phyloP scores from a whole-genome alignment of 306 rosid species.

The Sindora glabra region DNA sequence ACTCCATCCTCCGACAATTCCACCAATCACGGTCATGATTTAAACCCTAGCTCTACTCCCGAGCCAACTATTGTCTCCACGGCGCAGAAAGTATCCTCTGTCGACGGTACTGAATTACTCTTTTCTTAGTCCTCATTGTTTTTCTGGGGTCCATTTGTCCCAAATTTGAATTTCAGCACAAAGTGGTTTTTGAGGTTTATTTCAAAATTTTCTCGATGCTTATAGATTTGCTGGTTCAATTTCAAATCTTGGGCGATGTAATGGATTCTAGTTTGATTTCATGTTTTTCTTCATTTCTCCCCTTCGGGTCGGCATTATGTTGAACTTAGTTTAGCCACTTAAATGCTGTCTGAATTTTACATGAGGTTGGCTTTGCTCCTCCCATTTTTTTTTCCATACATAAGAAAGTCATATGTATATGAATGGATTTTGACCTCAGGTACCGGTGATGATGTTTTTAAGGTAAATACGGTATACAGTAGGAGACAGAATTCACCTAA shows the following conservation, averaged over 20 bases:
- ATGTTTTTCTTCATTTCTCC: not conserved
- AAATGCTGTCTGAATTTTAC: not conserved
- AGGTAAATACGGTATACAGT: conserved; percentile 23
- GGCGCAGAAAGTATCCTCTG: conserved; percentile 4
- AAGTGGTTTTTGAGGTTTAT: not conserved
- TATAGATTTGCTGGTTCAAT: not conserved
- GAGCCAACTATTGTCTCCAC: not conserved
- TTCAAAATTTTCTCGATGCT: not conserved
- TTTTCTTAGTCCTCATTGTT: not conserved
- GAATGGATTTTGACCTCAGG: conserved; percentile 18
- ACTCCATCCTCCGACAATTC: not conserved
- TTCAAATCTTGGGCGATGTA: not conserved
- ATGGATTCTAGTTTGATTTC: not conserved
- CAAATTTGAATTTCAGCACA: not conserved
- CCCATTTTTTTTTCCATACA: not conserved
- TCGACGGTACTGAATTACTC: conserved; percentile 2
- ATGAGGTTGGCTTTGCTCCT: not conserved
- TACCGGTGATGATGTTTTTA: conserved; percentile 2
- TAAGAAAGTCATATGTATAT: too few relatives aligned
- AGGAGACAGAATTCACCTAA: conserved; percentile 20
- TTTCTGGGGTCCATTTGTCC: not conserved
- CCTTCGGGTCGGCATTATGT: not conserved
- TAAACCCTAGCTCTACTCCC: conserved; percentile 25
- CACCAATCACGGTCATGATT: not conserved
- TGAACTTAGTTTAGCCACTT: not conserved